phyloP scores from a whole-genome alignment of 2,329 filamentous ascomycete species.

The Cryphonectria radicalis region DNA sequence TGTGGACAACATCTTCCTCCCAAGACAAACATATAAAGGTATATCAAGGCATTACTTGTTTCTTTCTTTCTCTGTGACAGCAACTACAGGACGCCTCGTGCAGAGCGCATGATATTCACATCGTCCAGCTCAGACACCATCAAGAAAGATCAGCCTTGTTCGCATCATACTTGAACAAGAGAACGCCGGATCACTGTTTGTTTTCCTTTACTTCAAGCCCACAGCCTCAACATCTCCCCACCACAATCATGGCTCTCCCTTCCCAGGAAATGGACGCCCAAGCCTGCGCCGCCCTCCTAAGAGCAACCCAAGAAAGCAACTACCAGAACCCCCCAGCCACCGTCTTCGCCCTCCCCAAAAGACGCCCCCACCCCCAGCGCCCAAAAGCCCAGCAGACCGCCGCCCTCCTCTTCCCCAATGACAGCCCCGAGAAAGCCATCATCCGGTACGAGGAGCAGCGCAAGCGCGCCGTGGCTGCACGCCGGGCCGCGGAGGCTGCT shows the following conservation, averaged over 20 bases:
- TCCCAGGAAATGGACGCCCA: background rate
- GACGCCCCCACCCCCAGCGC: slow-evolving; percentile 14
- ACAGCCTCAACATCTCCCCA: background rate
- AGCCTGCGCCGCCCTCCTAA: background rate
- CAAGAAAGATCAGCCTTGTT: too few species aligned
- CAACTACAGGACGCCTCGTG: too few species aligned
- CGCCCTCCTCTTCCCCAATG: slow-evolving; percentile 3
- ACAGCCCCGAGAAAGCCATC: slow-evolving; percentile 13
- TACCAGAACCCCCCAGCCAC: background rate
- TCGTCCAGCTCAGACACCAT: too few species aligned
- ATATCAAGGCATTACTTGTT: too few species aligned
- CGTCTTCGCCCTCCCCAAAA: slow-evolving; percentile 1
- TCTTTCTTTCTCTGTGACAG: too few species aligned
- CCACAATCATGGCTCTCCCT: background rate
- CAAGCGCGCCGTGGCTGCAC: slow-evolving; percentile 5
- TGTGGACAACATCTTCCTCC: too few species aligned
- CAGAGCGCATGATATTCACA: too few species aligned
- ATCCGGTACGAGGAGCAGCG: slow-evolving; percentile 13
- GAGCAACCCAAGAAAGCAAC: background rate
- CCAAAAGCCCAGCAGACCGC: background rate
- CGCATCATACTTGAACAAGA: background rate
- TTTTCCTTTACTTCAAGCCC: background rate
- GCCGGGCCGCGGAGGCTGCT: background rate
- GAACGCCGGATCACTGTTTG: too few species aligned
- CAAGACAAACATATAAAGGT: too few species aligned